Evolutionary conservation across 768 basidiomycete species (phyloP).

Genomic region (Leccinum ochraceum): DNA sequence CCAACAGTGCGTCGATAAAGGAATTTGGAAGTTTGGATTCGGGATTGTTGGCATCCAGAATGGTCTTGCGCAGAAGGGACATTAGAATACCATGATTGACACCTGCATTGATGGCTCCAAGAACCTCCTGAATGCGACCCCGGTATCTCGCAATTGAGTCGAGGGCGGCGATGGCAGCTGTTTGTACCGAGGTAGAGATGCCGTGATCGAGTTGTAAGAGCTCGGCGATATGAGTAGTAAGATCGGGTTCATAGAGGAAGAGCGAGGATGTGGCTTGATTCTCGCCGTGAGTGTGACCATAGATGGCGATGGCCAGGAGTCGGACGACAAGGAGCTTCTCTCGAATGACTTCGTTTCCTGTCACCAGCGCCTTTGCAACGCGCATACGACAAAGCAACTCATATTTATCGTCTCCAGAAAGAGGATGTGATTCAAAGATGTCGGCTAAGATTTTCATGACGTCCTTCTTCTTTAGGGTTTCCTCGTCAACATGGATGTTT

Average conservation of each 20-base stretch:
- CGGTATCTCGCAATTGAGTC: slow-evolving; percentile 90
- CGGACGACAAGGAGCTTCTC: slow-evolving; percentile 81
- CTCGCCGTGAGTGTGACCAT: slow-evolving; percentile 85
- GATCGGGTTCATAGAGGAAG: slow-evolving; percentile 94
- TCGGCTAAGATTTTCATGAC: slow-evolving; percentile 81
- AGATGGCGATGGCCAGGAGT: slow-evolving; percentile 87
- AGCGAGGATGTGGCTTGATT: slow-evolving; percentile 74
- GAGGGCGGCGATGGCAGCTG: slow-evolving; percentile 83
- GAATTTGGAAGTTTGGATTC: slow-evolving; percentile 68
- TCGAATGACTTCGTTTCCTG: slow-evolving; percentile 59
- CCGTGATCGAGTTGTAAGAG: slow-evolving; percentile 79
- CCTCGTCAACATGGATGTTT: slow-evolving; percentile 61
- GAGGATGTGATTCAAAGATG: slow-evolving; percentile 58
- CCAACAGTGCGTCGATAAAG: slow-evolving; percentile 81
- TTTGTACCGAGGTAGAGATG: slow-evolving; percentile 73
- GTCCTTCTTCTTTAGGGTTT: slow-evolving; percentile 57
- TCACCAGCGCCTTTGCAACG: slow-evolving; percentile 66
- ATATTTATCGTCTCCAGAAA: slow-evolving; percentile 84
- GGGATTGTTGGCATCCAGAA: slow-evolving; percentile 66
- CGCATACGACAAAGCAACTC: slow-evolving; percentile 88
- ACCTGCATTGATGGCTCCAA: slow-evolving; percentile 89
- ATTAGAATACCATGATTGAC: slow-evolving; percentile 96
- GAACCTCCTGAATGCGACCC: slow-evolving; percentile 78
- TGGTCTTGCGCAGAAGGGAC: slow-evolving; percentile 82
- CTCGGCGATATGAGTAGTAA: slow-evolving; percentile 86